Base-by-base conservation (phyloP, 2,329 filamentous ascomycete genomes). In the Aspergillus sp. region DNA sequence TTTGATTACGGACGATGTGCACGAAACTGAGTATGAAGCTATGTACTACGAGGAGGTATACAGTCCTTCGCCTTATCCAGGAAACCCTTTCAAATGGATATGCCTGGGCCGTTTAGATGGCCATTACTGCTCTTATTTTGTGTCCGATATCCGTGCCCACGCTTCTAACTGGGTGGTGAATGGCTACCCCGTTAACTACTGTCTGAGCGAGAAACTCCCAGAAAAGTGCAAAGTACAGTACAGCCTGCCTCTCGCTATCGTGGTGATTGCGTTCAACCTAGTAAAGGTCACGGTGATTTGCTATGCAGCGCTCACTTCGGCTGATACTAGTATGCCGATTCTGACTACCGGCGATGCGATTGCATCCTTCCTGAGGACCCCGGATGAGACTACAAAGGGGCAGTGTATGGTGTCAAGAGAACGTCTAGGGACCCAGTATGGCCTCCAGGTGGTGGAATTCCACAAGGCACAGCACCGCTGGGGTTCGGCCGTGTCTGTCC, bases 211-310 rank as follows among this genome's bases (percentile, higher is more conserved):
- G 43, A 37, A 57, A 21, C 44, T 64, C 1, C 31, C 60, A 1
- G 61, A 67, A 25, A 23, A 55, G 6, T 69, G 66, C 49, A 57
- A 55, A 43, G 45, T 66, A 21, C 27, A 56, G 25, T 64, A 58
- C 53, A 64, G 60, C 37, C 55, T 61, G 12, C 55, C 62, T 14
- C 23, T 63, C 23, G 46, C 35, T 11, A 35, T 65, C 15, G 41
- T 62, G n/a, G 59, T 69, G 3, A 66, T 69, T 19, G 25, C 55
- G 3, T 65, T 61, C 46, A 68, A 66, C 43, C 4, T 62, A 0
- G 40, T 63, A 15, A 68, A 70, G 40, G 47, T 52, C 2, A 48
- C 35, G n/a, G 31, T 52, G 1, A 15, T 59, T 5, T 43, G 27
- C 4, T 11, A 21, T 11, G 37, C 37, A 2, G 14, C 7, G 7